A percentile compares a stretch with the other conserved stretches of the same genome.
phyloP scores from a whole-genome alignment of 1,284 basidiomycete genomes.

The Mycena sp. region DNA sequence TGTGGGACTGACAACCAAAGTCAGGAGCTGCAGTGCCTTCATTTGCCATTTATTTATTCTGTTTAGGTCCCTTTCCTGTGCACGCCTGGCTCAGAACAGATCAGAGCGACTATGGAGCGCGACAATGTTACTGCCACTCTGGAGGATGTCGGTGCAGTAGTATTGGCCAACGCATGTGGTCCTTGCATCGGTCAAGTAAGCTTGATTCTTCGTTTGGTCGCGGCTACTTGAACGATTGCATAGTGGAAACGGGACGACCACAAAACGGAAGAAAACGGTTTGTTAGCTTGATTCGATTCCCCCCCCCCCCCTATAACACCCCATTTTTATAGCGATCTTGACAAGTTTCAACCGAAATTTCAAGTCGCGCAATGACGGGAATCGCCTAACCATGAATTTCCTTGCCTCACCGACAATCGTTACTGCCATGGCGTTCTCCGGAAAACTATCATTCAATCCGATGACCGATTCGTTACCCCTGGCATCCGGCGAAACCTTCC shows the following conservation, averaged over 20 bases:
- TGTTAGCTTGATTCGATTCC: constrained; percentile 45
- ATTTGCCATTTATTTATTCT: constrained; percentile 21
- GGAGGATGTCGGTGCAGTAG: constrained; percentile 89
- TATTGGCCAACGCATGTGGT: constrained; percentile 98
- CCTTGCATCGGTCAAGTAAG: constrained; percentile 96
- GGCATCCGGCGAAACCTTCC: constrained; percentile 84
- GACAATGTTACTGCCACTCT: constrained; percentile 88
- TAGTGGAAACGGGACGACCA: constrained; percentile 95
- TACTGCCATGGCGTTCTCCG: constrained; percentile 97
- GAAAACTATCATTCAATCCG: constrained; percentile 95
- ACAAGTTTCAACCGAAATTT: constrained; percentile 99
- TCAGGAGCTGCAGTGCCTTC: constrained; percentile 36
- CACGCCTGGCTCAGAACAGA: constrained; percentile 97
- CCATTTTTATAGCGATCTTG: constrained; percentile 80
- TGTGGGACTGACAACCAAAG: constrained; percentile 85
- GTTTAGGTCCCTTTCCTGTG: constrained; percentile 91
- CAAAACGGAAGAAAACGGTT: constrained; percentile 91
- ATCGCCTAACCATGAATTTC: constrained; percentile 97
- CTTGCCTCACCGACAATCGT: constrained; percentile 97
- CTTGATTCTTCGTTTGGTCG: constrained; percentile 25
- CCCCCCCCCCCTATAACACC: neutral
- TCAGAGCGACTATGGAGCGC: constrained; percentile 97
- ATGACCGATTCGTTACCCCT: constrained; percentile 85
- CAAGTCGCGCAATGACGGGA: constrained; percentile 97
- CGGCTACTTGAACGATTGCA: constrained; percentile 23